Base-by-base conservation (phyloP, 768 basidiomycete species). In the Boletus vinaceobasis region DNA sequence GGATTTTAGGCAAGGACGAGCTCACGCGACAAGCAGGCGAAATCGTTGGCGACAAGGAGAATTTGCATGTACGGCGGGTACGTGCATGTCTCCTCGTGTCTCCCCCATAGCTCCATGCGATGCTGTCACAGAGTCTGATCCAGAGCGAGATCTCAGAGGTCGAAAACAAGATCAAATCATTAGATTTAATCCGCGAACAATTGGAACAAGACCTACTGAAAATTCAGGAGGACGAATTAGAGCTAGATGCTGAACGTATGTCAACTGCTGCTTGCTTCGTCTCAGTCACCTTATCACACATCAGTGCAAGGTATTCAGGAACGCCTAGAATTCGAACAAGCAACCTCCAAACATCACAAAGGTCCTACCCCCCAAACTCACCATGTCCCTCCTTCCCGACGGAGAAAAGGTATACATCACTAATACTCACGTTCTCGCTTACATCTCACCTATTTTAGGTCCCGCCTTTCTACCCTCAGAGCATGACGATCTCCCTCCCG, bases 401-500 rank as follows among this genome's bases (percentile, higher is more conserved):
- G 70, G 37, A 67, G 70, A 58, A 72, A 68, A 62, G 70, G 70
- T 70, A 56, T 49, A 3, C 11, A 29, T 26, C 11, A 29, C 35
- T 4, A 10, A 0, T 27, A 2, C 48, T 29, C 9, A n/a, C 19
- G 19, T 42, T 19, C 26, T 26, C 15, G 6, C 32, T 27, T 39
- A 5, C 29, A 11, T 43, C 57, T 59, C 58, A 67, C 31, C 47
- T 37, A 17, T 29, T 49, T 26, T 56, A 87, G 95, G 96, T 2
- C 95, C 96, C 0, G 91, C 91, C 17, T 98, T 99, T 77, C 70
- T 99, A 44, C 97, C 97, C 5, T 97, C 94, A 17, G 97, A 98
- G 68, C 97, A 99, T 61, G 93, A 94, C 61, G 93, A 97, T 50
- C 78, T 99, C 31, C 97, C 97, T 9, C 83, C 87, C 8, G 93